Percentiles rank a stretch among this genome's conserved stretches.
Conservation (phyloP, 208 protist genomes). For the Vickermania ingenoplastis region DNA sequence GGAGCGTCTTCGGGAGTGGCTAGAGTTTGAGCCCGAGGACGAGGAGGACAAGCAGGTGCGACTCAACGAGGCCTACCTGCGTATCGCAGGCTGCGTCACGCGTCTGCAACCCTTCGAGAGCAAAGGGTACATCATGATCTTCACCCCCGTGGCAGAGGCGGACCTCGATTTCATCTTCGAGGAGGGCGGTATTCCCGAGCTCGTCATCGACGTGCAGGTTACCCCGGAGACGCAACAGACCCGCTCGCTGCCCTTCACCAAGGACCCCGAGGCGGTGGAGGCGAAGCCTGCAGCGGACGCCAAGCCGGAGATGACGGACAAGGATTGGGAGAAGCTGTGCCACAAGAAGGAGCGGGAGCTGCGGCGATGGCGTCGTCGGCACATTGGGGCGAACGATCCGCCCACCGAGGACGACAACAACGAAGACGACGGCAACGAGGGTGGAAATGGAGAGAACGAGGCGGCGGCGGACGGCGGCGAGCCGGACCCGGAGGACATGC, state of each 20-base stretch:
- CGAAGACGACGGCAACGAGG: conserved; percentile 5
- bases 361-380: conserved; percentile 77
- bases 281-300: background rate
- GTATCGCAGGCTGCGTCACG: conserved; percentile 69
- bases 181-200: conserved; percentile 62
- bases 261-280: conserved; percentile 5
- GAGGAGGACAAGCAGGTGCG: conserved; percentile 68
- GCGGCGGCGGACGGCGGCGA: conserved; percentile 8
- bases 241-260: conserved; percentile 14
- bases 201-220: conserved; percentile 50
- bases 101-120: conserved; percentile 83
- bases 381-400: conserved; percentile 76
- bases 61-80: conserved; percentile 72
- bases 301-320: background rate
- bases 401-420: conserved; percentile 19
- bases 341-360: conserved; percentile 40
- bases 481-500: conserved; percentile 27
- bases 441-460: background rate
- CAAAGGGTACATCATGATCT: conserved; percentile 82
- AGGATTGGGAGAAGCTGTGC: conserved; percentile 13
- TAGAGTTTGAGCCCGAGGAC: conserved; percentile 84
- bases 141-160: conserved; percentile 55
- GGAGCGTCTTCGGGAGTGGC: conserved; percentile 43
- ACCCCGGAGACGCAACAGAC: conserved; percentile 34
- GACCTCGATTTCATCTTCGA: conserved; percentile 71